These are phyloP conservation scores for Coemansia sp. DNA, from an alignment of 192 early-diverging fungal species.

Conservation along the genomic window DNA sequence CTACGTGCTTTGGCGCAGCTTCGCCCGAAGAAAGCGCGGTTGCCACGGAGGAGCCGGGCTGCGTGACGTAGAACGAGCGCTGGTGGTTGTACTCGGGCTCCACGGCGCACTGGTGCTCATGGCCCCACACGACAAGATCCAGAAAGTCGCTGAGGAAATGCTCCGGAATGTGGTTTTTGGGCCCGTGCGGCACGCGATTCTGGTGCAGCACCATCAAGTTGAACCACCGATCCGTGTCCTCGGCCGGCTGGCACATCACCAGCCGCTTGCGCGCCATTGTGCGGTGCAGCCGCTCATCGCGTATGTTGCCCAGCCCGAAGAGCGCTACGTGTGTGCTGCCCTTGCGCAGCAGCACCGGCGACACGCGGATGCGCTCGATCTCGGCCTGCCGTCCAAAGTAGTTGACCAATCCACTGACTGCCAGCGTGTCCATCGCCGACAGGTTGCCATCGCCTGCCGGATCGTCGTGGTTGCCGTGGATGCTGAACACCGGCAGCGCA, in stretches of 20 bases:
- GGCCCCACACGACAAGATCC: constrained; percentile 91
- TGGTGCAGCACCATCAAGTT: constrained; percentile 92
- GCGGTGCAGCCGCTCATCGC: constrained; percentile 86
- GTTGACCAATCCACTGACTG: constrained; percentile 81
- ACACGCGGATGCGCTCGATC: constrained; percentile 75
- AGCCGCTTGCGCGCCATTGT: constrained; percentile 73
- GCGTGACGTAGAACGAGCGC: constrained; percentile 75
- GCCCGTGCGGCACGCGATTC: constrained; percentile 81
- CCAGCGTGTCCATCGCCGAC: constrained; percentile 81
- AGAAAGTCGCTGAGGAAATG: constrained; percentile 80
- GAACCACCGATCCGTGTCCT: constrained; percentile 77
- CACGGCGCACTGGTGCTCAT: constrained; percentile 94
- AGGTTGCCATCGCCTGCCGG: constrained; percentile 83
- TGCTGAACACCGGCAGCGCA: constrained; percentile 86
- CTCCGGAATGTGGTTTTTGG: constrained; percentile 87
- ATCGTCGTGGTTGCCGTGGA: constrained; percentile 98
- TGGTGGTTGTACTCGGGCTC: constrained; percentile 70
- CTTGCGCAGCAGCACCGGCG: constrained; percentile 83
- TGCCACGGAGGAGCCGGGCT: constrained; percentile 92
- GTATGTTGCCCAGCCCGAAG: constrained; percentile 90
- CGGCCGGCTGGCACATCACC: constrained; percentile 68
- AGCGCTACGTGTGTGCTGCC: constrained; percentile 75
- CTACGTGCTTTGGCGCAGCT: constrained; percentile 65
- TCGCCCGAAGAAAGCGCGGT: constrained; percentile 88
- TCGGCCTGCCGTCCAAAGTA: constrained; percentile 83